Conservation (phyloP, 108 stramenopile species). For the Cyclotella kingstonii region DNA sequence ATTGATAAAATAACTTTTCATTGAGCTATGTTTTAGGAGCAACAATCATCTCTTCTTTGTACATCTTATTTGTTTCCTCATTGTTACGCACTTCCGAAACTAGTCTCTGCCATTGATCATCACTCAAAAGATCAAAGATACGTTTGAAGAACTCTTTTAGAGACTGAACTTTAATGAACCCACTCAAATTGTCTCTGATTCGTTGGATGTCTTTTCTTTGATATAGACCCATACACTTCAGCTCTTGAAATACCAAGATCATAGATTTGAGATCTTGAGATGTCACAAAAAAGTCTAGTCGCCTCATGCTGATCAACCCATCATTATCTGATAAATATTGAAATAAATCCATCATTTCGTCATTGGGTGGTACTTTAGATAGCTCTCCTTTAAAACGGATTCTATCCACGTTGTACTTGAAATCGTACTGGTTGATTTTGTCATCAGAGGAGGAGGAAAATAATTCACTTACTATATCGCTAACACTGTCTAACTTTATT, state of each 20-base stretch:
- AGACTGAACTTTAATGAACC: background rate
- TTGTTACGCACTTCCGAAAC: no score
- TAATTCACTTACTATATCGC: background rate
- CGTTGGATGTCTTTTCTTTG: background rate
- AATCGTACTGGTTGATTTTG: background rate
- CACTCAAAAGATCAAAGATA: no score
- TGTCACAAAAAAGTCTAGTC: conserved; percentile 8
- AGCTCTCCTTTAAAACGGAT: background rate
- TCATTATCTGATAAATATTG: conserved; percentile 6
- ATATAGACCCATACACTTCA: background rate
- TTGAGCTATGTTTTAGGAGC: background rate
- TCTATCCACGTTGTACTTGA: background rate
- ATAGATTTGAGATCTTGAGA: background rate
- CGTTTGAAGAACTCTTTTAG: background rate
- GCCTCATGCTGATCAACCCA: background rate
- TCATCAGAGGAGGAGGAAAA: background rate
- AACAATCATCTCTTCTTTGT: background rate
- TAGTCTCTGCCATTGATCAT: no score
- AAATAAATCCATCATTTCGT: conserved; percentile 17
- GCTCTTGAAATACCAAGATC: background rate
- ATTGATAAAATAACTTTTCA: background rate
- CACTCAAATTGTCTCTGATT: background rate
- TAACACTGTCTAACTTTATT: background rate
- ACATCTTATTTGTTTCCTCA: background rate
- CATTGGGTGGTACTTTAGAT: conserved; percentile 1